Percentiles rank a stretch among this genome's conserved stretches.
phyloP scores from a whole-genome alignment of 768 basidiomycete genomes.

The Trametes punicea region DNA sequence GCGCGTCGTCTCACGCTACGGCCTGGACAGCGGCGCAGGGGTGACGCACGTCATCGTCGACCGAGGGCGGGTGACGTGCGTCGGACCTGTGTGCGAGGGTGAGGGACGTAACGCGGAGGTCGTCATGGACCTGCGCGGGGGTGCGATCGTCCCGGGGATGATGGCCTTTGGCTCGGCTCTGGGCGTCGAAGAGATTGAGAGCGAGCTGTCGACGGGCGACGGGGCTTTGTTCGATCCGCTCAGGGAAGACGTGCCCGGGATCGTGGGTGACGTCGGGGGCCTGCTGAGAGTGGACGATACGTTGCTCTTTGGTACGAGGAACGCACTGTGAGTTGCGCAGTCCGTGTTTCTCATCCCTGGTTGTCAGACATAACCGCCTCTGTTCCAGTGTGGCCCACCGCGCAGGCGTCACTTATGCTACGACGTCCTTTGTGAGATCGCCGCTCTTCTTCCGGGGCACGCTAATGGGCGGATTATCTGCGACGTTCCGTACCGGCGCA shows the following conservation, averaged over 20 bases:
- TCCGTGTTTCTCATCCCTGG: constrained; percentile 18
- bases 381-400: constrained; percentile 49
- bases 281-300: constrained; percentile 73
- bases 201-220: constrained; percentile 69
- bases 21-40: constrained; percentile 20
- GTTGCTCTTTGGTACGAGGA: constrained; percentile 62
- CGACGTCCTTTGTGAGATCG: constrained; percentile 24
- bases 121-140: constrained; percentile 64
- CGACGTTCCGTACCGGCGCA: constrained; percentile 41
- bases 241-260: constrained; percentile 39
- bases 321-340: constrained; percentile 75
- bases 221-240: constrained; percentile 59
- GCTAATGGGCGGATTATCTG: constrained; percentile 41
- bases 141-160: constrained; percentile 64
- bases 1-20: constrained; percentile 38
- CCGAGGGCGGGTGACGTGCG: constrained; percentile 40
- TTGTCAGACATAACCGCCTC: not conserved
- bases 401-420: constrained; percentile 44
- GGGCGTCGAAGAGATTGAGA: constrained; percentile 65
- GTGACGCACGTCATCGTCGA: constrained; percentile 35
- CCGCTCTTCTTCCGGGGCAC: constrained; percentile 14
- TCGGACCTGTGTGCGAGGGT: constrained; percentile 28
- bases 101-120: constrained; percentile 36
- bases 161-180: constrained; percentile 69
- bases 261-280: constrained; percentile 49